Conservation (phyloP, 2,329 filamentous ascomycete genomes). For the Trichoderma atroviride region DNA sequence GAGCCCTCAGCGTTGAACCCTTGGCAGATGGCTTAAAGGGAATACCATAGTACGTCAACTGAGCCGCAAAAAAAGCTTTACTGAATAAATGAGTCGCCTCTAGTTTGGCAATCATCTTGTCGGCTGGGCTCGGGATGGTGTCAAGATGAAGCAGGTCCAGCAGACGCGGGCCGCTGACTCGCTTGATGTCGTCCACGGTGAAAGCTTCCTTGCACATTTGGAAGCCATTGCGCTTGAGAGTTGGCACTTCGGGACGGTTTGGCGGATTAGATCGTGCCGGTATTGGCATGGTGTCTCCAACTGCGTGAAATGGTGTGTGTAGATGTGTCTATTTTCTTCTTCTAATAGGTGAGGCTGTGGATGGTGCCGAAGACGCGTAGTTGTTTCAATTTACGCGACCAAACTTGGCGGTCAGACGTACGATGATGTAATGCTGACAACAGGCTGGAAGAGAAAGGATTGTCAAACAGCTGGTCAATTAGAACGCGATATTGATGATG, state of each 20-base stretch:
- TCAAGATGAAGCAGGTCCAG: not conserved
- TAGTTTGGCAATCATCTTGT: not conserved
- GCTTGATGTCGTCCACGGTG: not conserved
- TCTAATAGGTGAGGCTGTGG: not conserved
- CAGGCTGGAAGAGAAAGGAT: not conserved
- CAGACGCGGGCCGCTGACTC: not conserved
- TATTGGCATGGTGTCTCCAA: not conserved
- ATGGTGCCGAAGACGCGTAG: not conserved
- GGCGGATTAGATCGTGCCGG: not conserved
- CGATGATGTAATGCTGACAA: not conserved
- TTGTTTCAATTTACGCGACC: not conserved
- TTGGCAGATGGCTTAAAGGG: not conserved
- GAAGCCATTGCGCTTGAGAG: slow-evolving; percentile 19
- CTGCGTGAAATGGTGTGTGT: not conserved
- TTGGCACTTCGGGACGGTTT: not conserved
- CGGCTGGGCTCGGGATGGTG: not conserved
- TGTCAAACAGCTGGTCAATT: not conserved
- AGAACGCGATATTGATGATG: not conserved
- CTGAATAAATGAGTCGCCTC: not conserved
- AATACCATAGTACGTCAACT: slow-evolving; percentile 8
- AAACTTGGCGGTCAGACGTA: not conserved
- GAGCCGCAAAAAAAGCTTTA: not conserved
- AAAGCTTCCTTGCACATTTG: not conserved
- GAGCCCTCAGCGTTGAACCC: not conserved
- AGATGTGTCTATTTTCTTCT: not conserved